phyloP scores from a whole-genome alignment of 2,329 filamentous ascomycete genomes.

The Beauveria varroae region DNA sequence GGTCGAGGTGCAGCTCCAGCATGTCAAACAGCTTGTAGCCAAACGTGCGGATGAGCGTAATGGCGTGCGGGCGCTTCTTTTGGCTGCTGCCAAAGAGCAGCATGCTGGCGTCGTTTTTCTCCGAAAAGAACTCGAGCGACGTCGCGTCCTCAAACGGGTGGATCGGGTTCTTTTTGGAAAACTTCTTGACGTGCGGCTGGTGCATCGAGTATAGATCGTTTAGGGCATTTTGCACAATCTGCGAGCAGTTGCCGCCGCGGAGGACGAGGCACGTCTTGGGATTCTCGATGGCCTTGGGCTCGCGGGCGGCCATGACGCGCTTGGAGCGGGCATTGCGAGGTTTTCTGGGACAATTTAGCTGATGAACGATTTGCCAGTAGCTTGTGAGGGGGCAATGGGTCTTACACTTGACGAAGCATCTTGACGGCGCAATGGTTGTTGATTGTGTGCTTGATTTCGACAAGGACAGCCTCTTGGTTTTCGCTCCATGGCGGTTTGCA shows the following conservation, averaged over 20 bases:
- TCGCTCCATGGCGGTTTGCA: neutral
- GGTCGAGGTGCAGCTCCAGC: constrained; percentile 80
- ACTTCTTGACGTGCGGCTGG: constrained; percentile 76
- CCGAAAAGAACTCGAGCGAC: constrained; percentile 88
- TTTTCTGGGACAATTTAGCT: constrained; percentile 33
- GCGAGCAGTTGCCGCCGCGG: constrained; percentile 76
- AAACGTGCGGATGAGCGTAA: constrained; percentile 80
- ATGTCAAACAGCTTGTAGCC: constrained; percentile 87
- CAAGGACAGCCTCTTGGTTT: neutral
- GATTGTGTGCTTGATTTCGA: constrained; percentile 7
- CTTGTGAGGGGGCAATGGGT: neutral
- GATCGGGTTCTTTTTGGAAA: constrained; percentile 94
- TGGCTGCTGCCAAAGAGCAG: constrained; percentile 77
- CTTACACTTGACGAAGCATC: constrained; percentile 45
- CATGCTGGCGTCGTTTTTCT: constrained; percentile 89
- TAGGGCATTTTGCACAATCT: constrained; percentile 74
- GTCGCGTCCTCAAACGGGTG: constrained; percentile 88
- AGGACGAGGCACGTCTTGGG: constrained; percentile 86
- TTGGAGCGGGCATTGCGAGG: constrained; percentile 77
- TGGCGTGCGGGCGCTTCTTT: constrained; percentile 91
- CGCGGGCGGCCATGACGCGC: constrained; percentile 87
- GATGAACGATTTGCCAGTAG: neutral
- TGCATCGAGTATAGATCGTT: constrained; percentile 81
- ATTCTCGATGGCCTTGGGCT: constrained; percentile 82
- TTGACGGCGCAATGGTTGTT: constrained; percentile 16